phyloP scores from a whole-genome alignment of 192 early-diverging fungal genomes.

The Backusella tarrabulga region DNA sequence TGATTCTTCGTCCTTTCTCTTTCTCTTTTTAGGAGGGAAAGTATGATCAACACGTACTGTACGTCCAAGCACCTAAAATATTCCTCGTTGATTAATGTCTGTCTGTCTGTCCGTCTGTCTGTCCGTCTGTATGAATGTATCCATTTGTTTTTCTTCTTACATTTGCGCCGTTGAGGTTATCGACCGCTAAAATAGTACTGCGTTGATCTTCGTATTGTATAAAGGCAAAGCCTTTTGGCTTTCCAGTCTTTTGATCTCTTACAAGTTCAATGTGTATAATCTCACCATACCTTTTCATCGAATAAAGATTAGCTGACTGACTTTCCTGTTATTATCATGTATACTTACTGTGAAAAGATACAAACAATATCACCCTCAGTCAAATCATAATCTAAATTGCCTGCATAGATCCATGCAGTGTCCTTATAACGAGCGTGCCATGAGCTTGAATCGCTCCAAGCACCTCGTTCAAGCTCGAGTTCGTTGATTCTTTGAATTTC shows the following conservation, averaged over 20 bases:
- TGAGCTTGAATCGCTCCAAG: slow-evolving; percentile 60
- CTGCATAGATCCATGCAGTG: slow-evolving; percentile 88
- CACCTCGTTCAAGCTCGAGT: slow-evolving; percentile 54
- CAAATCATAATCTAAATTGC: slow-evolving; percentile 78
- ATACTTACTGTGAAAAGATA: slow-evolving; percentile 85
- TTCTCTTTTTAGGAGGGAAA: slow-evolving; percentile 60
- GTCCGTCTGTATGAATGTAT: background rate
- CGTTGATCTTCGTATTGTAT: slow-evolving; percentile 92
- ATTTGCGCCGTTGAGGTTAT: slow-evolving; percentile 88
- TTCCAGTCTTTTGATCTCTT: slow-evolving; percentile 84
- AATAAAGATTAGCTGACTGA: background rate
- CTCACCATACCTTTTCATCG: slow-evolving; percentile 71
- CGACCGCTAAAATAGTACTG: slow-evolving; percentile 88
- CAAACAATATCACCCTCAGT: slow-evolving; percentile 93
- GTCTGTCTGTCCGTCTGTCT: background rate
- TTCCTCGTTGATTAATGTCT: background rate
- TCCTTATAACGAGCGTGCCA: slow-evolving; percentile 92
- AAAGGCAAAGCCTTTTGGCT: slow-evolving; percentile 84
- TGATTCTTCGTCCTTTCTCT: slow-evolving; percentile 54
- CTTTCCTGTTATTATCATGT: background rate
- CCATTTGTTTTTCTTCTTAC: slow-evolving; percentile 26
- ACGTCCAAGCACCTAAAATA: slow-evolving; percentile 43
- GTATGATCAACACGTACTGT: slow-evolving; percentile 77
- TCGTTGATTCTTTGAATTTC: slow-evolving; percentile 85
- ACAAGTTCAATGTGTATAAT: slow-evolving; percentile 88